Evolutionary conservation across 768 basidiomycete genomes (phyloP).

Genomic region (Lentinus brumalis): DNA sequence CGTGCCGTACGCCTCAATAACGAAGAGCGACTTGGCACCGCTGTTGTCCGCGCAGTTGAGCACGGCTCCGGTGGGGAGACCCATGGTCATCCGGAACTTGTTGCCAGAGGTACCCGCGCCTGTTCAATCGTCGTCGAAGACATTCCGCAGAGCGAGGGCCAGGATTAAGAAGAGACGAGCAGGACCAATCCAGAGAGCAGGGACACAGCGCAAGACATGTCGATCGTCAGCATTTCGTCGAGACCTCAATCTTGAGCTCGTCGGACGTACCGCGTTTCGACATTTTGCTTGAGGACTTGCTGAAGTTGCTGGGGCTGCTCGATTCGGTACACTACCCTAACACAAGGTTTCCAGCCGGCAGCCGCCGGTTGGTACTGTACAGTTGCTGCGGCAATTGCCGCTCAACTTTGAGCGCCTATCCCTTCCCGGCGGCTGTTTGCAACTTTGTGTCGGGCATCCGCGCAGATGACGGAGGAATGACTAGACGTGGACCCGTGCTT

Average conservation of each 20-base stretch:
- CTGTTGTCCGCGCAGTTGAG: slow-evolving; percentile 99
- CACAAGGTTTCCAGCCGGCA: slow-evolving; percentile 31
- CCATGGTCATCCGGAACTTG: slow-evolving; percentile 94
- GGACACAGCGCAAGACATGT: not conserved
- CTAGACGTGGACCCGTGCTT: too few species aligned
- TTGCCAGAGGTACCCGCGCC: slow-evolving; percentile 79
- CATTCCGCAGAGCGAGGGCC: slow-evolving; percentile 12
- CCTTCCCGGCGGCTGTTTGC: not conserved
- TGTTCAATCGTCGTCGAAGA: slow-evolving; percentile 23
- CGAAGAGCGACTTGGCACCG: slow-evolving; percentile 92
- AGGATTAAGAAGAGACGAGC: not conserved
- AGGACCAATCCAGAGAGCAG: slow-evolving; percentile 20
- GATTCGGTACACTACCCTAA: slow-evolving; percentile 16
- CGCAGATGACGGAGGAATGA: too few species aligned
- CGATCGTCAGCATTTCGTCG: slow-evolving; percentile 17
- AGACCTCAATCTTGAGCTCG: not conserved
- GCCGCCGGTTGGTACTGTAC: slow-evolving; percentile 30
- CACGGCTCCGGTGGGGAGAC: slow-evolving; percentile 93
- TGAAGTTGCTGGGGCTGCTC: slow-evolving; percentile 25
- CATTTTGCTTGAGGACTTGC: slow-evolving; percentile 37
- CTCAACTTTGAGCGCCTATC: not conserved
- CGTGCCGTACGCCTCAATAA: slow-evolving; percentile 95
- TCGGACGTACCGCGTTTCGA: slow-evolving; percentile 37
- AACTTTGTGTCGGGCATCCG: too few species aligned
- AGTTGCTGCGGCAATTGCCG: slow-evolving; percentile 27